Conservation (phyloP, 768 basidiomycete genomes). For the Russula sp. region DNA sequence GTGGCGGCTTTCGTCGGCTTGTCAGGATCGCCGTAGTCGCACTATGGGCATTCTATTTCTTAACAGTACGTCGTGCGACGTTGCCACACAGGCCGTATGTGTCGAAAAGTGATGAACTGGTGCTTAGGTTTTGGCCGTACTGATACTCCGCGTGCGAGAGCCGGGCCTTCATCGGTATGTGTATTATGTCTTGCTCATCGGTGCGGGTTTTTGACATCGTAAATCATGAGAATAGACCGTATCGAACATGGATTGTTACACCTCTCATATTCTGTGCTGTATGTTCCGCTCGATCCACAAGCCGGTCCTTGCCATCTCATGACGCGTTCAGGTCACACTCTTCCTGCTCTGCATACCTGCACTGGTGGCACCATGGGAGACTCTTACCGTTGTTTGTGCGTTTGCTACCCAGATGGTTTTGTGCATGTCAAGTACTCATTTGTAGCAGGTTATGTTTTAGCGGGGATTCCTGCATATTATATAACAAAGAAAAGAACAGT, state of each 20-base stretch:
- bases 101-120: neutral
- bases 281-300: neutral
- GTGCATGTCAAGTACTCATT: neutral
- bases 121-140: constrained; percentile 4
- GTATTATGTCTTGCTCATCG: neutral
- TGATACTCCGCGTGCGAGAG: constrained; percentile 8
- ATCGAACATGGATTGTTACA: constrained; percentile 11
- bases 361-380: neutral
- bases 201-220: neutral
- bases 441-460: neutral
- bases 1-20: constrained; percentile 6
- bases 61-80: neutral
- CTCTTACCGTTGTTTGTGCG: constrained; percentile 1
- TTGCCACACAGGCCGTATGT: too few relatives aligned
- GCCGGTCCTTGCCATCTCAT: neutral
- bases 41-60: constrained; percentile 9
- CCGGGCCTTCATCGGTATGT: constrained; percentile 6
- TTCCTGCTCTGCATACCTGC: constrained; percentile 13
- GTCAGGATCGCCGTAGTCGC: constrained; percentile 10
- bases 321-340: neutral
- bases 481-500: neutral
- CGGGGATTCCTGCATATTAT: constrained; percentile 9
- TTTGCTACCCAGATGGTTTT: neutral
- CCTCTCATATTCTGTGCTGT: constrained; percentile 12
- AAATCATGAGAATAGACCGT: neutral